phyloP scores from a whole-genome alignment of 441 rosid genomes.

The Arabidopsis hybrid region DNA sequence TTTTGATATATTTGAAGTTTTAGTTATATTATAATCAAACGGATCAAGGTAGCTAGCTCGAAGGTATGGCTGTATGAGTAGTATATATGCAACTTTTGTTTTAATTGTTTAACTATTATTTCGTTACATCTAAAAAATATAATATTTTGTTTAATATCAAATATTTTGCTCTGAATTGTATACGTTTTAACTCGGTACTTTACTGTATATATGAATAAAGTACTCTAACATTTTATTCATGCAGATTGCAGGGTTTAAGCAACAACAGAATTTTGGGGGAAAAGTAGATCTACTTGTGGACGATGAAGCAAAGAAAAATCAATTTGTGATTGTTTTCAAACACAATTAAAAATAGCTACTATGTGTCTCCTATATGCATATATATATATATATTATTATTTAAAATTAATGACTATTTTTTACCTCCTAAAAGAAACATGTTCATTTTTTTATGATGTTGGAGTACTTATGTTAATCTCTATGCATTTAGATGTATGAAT shows the following conservation, averaged over 20 bases:
- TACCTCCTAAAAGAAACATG: background rate
- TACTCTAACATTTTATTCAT: background rate
- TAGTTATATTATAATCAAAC: conserved; percentile 2
- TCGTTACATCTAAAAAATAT: background rate
- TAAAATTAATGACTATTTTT: background rate
- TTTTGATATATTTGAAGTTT: conserved; percentile 8
- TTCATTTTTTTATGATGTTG: background rate
- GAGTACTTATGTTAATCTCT: background rate
- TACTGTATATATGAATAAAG: background rate
- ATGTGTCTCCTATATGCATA: background rate
- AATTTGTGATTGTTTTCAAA: background rate
- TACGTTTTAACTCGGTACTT: background rate
- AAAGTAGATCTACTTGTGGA: background rate
- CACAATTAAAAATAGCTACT: background rate
- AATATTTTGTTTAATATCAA: background rate
- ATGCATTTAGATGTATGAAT: background rate
- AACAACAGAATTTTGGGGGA: background rate
- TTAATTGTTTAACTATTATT: background rate
- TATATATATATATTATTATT: background rate
- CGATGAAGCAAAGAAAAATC: background rate
- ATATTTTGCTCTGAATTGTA: background rate
- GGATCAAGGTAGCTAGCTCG: background rate
- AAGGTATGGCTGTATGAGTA: background rate
- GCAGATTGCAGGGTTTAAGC: background rate
- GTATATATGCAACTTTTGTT: background rate